Conservation (phyloP, 2,329 filamentous ascomycete species). For the Septoria linicola region DNA sequence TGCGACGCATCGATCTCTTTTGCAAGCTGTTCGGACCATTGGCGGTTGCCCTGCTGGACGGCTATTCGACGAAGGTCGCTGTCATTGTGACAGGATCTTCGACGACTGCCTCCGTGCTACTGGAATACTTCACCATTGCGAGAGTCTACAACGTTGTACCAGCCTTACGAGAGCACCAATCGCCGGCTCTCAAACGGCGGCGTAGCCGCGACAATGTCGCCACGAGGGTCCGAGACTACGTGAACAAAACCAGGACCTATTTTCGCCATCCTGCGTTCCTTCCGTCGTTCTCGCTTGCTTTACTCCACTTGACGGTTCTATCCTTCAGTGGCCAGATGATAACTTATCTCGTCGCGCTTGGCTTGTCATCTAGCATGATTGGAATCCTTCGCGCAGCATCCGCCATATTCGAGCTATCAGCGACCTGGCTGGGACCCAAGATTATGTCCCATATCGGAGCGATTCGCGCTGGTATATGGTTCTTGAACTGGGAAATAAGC, state of each 20-base stretch:
- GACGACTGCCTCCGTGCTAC: constrained; percentile 48
- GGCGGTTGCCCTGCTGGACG: constrained; percentile 51
- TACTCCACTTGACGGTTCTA: constrained; percentile 64
- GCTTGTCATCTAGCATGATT: constrained; percentile 54
- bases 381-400: constrained; percentile 55
- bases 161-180: constrained; percentile 26
- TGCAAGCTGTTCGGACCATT: constrained; percentile 59
- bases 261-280: constrained; percentile 57
- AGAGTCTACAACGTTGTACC: constrained; percentile 41
- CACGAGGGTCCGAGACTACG: constrained; percentile 8
- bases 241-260: constrained; percentile 44
- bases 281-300: constrained; percentile 58
- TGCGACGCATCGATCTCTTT: constrained; percentile 59
- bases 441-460: constrained; percentile 52
- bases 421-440: constrained; percentile 60
- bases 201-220: constrained; percentile 5
- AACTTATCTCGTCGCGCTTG: constrained; percentile 55
- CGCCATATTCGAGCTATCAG: constrained; percentile 57
- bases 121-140: constrained; percentile 57
- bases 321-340: constrained; percentile 63
- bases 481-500: constrained; percentile 64
- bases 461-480: constrained; percentile 69
- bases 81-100: constrained; percentile 52
- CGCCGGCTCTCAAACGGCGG: background rate
- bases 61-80: constrained; percentile 50